A percentile compares a stretch with the other conserved stretches of the same genome.
phyloP scores from a whole-genome alignment of 139 green algal genomes.

The Zygnema circumcarinatum region DNA sequence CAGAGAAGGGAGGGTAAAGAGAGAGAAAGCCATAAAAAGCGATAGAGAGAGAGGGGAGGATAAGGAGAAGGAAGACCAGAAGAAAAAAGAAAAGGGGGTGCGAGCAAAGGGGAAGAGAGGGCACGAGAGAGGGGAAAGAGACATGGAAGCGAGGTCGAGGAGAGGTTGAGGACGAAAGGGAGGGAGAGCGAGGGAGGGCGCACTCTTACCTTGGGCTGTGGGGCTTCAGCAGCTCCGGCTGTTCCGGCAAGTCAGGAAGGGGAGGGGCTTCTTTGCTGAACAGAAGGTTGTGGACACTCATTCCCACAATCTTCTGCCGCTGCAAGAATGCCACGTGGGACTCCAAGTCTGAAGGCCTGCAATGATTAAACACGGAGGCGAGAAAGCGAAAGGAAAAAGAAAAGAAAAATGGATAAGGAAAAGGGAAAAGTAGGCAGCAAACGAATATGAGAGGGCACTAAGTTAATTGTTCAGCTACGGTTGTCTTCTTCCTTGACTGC shows the following conservation, averaged over 20 bases:
- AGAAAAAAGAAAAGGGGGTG: not conserved
- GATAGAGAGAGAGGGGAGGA: not conserved
- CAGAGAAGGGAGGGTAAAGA: not conserved
- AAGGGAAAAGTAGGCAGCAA: too few relatives aligned
- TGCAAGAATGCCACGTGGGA: constrained; percentile 19
- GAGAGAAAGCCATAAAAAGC: not conserved
- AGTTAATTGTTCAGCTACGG: too few relatives aligned
- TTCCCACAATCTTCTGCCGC: constrained; percentile 34
- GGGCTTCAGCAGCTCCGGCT: not conserved
- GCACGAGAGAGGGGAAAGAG: not conserved
- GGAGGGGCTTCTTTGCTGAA: constrained; percentile 26
- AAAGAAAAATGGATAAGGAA: not conserved
- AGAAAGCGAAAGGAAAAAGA: not conserved
- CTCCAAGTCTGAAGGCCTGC: not conserved
- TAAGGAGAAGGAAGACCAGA: not conserved
- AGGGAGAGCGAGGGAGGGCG: not conserved
- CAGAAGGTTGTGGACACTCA: constrained; percentile 29
- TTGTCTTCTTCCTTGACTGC: too few relatives aligned
- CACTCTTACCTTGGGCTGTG: not conserved
- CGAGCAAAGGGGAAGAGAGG: not conserved
- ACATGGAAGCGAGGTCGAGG: not conserved
- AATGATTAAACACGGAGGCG: constrained; percentile 10
- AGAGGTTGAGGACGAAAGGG: not conserved
- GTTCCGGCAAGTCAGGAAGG: constrained; percentile 22
- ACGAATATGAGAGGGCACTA: constrained; percentile 6